Evolutionary conservation across 352 stramenopile species (phyloP).

Genomic region (Phytophthora pisi): DNA sequence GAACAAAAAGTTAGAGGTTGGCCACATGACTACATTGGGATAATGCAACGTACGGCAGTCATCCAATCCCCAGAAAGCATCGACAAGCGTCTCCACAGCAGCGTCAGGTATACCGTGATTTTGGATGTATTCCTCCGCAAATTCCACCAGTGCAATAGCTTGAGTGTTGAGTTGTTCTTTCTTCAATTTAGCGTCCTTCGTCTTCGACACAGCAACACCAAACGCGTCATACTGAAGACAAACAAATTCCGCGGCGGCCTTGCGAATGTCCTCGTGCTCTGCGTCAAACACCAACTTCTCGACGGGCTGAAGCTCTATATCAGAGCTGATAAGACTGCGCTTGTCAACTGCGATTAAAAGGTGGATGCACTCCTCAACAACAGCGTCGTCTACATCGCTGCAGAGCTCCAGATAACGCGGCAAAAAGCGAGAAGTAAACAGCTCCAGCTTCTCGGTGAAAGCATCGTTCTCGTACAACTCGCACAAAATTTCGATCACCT

Average conservation of each 20-base stretch:
- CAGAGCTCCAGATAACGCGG: conserved; percentile 82
- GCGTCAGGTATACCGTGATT: conserved; percentile 64
- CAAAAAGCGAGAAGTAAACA: conserved; percentile 84
- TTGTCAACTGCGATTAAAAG: conserved; percentile 86
- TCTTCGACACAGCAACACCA: conserved; percentile 71
- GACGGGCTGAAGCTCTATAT: conserved; percentile 77
- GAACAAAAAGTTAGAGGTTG: conserved; percentile 13
- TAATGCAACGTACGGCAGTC: conserved; percentile 75
- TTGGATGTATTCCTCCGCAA: conserved; percentile 85
- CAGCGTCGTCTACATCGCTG: conserved; percentile 74
- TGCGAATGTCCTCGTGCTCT: conserved; percentile 73
- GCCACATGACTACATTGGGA: conserved; percentile 1
- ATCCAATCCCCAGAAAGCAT: conserved; percentile 86
- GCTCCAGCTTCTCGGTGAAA: conserved; percentile 67
- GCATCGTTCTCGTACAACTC: conserved; percentile 83
- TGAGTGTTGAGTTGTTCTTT: conserved; percentile 87
- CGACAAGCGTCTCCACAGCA: conserved; percentile 78
- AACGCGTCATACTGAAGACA: conserved; percentile 91
- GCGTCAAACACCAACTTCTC: conserved; percentile 86
- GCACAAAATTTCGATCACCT: conserved; percentile 84
- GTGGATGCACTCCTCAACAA: conserved; percentile 74
- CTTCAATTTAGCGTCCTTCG: conserved; percentile 62
- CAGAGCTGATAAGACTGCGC: conserved; percentile 75
- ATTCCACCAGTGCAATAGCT: conserved; percentile 89
- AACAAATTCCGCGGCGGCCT: conserved; percentile 83